Evolutionary conservation across 2,329 filamentous ascomycete species (phyloP), one percentile per base, ranked within the genome.

Genomic region (Calonectria fujianensis): DNA sequence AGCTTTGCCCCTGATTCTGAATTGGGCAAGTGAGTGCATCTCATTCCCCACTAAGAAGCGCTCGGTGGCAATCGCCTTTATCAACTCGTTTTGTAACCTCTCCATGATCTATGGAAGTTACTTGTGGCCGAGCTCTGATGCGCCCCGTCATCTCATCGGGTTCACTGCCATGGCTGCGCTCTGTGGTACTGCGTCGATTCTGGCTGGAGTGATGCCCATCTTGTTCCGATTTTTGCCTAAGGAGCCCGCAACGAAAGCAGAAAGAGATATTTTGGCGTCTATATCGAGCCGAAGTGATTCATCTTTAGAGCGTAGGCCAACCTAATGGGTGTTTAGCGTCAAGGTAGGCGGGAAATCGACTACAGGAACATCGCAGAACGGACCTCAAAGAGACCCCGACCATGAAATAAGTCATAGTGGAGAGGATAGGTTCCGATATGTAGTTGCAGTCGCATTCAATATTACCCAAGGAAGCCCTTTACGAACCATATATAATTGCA

Each of bases 21-120:
- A 71, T 45, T 71, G 72, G 76, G 72, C 70, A 11, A 75, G 74
- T 63, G 74, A 72, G 18, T 72, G 51, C 57, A 69, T 76, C 31
- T 61, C 71, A 4, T 72, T 69, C 51, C 69, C 76, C 6, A 63
- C 73, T 18, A 66, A 76, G 61, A 77, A 77, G 54, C 65, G 74
- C 14, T 72, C 74, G 7, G 74, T 77, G 13, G 72, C 74, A 2
- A 77, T 77, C 37, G 74, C 76, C 1, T 70, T 77, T 27, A 70
- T 73, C 66, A 77, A 77, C 39, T 66, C 72, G 1, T 76, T 77
- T 20, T 75, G 76, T 32, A 69, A 76, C 59, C 48, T 77, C 0
- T 68, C 74, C 32, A 71, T 74, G 64, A 75, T 77, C 20, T 76
- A 75, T 39, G 70, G 72, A 27, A 74, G 72, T 20, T 77, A 77